Base-by-base conservation (phyloP, 1,139 yeast species). In the Petasospora rhodanensis region DNA sequence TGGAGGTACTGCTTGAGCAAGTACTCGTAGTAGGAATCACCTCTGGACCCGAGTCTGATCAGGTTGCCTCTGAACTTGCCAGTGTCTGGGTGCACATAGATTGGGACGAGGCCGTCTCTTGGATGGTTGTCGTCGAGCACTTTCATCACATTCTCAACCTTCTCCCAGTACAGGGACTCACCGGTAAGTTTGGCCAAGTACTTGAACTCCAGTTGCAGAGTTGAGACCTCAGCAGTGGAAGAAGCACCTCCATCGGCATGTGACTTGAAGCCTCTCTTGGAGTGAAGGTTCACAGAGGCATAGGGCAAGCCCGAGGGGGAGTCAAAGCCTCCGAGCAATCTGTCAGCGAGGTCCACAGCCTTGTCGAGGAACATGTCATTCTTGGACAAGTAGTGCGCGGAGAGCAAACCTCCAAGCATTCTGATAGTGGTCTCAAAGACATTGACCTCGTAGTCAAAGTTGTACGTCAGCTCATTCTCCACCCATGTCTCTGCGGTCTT, bases 21-120 rank as follows among this genome's bases (percentile, higher is more conserved):
- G 56, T 86, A 87, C 59, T 89, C 96, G 52, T 89, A 89, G 56
- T 87, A 89, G 1, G 96, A 85, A 56, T 87, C 97, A 31, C 95
- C 96, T 48, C 96, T 70, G 1, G 95, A 83, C 0, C 96, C 96
- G 38, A 89, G 62, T 43, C 96, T 70, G 41, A 89, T 84, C 38
- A 73, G 58, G 1, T 55, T 52, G 1, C 86, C 87, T 42, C 68
- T 75, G 56, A 73, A 86, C 44, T 66, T 62, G 2, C 94, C 96
- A 0, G 81, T 70, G 23, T 76, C 79, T 3, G 96, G 93, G 29
- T 75, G 66, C 24, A 87, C 78, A 52, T 68, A 83, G 26, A 86
- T 84, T 2, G 96, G 96, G 1, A 75, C 95, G 31, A 89, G 67
- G 0, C 96, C 96, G 46, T 75, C 89, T 28, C 55, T 48, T n/a